Conservation (phyloP, 331 rosid genomes). For the Dryas integrifolia region DNA sequence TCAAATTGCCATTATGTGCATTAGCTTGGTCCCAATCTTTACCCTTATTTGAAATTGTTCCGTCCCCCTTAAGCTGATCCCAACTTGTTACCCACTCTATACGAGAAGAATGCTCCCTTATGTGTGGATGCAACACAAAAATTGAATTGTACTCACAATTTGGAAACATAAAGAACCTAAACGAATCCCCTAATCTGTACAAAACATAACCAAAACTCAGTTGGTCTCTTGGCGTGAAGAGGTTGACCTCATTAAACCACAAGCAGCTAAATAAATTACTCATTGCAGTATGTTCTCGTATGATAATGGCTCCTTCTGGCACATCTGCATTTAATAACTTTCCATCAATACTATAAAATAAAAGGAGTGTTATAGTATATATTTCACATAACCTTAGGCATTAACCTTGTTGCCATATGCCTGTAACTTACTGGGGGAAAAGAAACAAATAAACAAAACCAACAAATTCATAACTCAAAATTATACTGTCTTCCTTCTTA, state of each 20-base stretch:
- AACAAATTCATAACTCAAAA: constrained; percentile 19
- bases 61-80: constrained; percentile 61
- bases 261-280: constrained; percentile 90
- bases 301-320: constrained; percentile 91
- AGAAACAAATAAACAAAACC: constrained; percentile 5
- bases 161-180: constrained; percentile 81
- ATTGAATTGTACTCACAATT: constrained; percentile 91
- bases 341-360: constrained; percentile 6
- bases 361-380: not conserved
- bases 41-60: constrained; percentile 53
- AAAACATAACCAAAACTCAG: constrained; percentile 93
- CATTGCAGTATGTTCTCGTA: constrained; percentile 75
- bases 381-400: not conserved
- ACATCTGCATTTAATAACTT: constrained; percentile 62
- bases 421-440: not conserved
- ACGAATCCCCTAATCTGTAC: constrained; percentile 65
- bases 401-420: not conserved
- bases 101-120: constrained; percentile 96
- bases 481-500: constrained; percentile 35
- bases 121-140: constrained; percentile 95
- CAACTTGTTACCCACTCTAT: constrained; percentile 91
- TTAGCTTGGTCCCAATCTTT: constrained; percentile 46
- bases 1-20: constrained; percentile 32
- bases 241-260: constrained; percentile 98
- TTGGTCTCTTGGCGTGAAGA: constrained; percentile 98